Conservation (phyloP, 2,329 filamentous ascomycete genomes). For the Exophiala viscosa region DNA sequence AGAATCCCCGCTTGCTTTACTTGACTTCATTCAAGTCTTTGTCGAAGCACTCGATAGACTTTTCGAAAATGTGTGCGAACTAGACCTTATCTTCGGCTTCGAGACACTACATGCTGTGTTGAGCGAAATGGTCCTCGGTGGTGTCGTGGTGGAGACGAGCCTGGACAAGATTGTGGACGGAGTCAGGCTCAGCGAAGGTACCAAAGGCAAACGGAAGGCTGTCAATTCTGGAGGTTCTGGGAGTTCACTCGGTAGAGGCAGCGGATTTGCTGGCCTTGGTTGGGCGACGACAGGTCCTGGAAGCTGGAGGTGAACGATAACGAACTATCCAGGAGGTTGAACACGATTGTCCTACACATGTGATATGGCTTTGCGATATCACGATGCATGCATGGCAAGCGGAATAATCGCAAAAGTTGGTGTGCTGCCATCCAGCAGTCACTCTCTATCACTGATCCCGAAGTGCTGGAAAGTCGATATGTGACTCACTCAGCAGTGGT, state of each 20-base stretch:
- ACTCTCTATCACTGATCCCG: no score
- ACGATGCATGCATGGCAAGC: no score
- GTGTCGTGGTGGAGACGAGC: slow-evolving; percentile 38
- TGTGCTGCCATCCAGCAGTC: no score
- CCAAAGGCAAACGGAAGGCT: slow-evolving; percentile 41
- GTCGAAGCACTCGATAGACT: slow-evolving; percentile 91
- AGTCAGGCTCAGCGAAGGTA: slow-evolving; percentile 61
- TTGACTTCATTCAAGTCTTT: slow-evolving; percentile 97
- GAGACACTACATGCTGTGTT: slow-evolving; percentile 78
- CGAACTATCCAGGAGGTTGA: not conserved
- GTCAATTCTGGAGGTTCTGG: slow-evolving; percentile 39
- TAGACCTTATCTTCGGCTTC: slow-evolving; percentile 98
- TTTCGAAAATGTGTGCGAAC: slow-evolving; percentile 97
- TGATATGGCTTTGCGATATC: no score
- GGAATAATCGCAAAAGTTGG: no score
- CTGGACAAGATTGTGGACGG: slow-evolving; percentile 71
- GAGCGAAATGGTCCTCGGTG: slow-evolving; percentile 31
- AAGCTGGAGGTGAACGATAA: slow-evolving; percentile 21
- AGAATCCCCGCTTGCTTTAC: slow-evolving; percentile 88
- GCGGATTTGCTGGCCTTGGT: slow-evolving; percentile 26
- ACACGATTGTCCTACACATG: no score
- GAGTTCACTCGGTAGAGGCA: slow-evolving; percentile 22
- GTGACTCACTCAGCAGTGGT: no score
- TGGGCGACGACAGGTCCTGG: slow-evolving; percentile 26
- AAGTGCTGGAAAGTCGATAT: no score